Evolutionary conservation across 192 early-diverging fungal species (phyloP).

Genomic region (Backusella mclennaniae): DNA sequence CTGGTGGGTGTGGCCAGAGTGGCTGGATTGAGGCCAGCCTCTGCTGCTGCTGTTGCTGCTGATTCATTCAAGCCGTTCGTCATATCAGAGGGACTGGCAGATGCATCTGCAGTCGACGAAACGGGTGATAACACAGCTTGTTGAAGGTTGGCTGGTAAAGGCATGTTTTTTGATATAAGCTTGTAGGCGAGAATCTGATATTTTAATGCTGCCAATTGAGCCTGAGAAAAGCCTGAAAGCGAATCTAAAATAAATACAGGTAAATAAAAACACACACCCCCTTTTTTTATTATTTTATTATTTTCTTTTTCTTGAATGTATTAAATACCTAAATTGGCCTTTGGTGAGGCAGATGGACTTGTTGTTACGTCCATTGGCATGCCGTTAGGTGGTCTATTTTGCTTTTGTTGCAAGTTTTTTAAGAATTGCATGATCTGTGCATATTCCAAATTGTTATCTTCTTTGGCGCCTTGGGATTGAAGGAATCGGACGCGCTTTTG

Average conservation of each 20-base stretch:
- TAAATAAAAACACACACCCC: background rate
- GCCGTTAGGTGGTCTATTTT: conserved; percentile 16
- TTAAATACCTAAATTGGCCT: background rate
- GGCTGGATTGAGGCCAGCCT: background rate
- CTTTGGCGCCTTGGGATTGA: conserved; percentile 69
- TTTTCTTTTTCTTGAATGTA: background rate
- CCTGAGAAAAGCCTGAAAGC: conserved; percentile 43
- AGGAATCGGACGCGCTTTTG: conserved; percentile 24
- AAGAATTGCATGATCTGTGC: conserved; percentile 65
- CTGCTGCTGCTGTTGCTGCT: conserved; percentile 62
- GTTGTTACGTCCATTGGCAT: conserved; percentile 30
- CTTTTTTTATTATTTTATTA: background rate
- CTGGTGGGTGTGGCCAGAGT: conserved; percentile 24
- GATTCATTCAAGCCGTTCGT: conserved; percentile 24
- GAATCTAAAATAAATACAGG: background rate
- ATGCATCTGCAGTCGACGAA: background rate
- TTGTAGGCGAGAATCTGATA: conserved; percentile 87
- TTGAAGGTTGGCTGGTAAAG: conserved; percentile 70
- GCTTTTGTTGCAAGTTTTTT: conserved; percentile 39
- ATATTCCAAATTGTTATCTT: conserved; percentile 74
- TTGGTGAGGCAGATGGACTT: conserved; percentile 28
- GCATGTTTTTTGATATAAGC: conserved; percentile 74
- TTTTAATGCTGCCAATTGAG: conserved; percentile 69
- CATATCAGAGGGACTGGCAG: background rate
- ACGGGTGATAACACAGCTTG: conserved; percentile 60